These are phyloP conservation scores for Anacardium occidentale DNA, from an alignment of 345 rosid species.

Conservation along the genomic window DNA sequence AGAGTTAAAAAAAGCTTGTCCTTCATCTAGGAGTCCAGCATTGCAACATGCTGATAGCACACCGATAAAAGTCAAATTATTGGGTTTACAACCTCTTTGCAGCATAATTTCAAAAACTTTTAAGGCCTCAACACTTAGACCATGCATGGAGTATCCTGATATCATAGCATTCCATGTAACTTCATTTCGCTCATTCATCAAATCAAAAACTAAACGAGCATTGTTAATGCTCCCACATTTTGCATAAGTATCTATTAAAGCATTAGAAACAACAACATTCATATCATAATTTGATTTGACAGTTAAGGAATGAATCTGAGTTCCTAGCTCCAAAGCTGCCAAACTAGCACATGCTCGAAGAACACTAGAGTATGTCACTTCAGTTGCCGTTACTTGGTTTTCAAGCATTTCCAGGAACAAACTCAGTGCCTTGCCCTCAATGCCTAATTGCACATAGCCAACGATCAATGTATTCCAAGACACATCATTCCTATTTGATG, in stretches of 20 bases:
- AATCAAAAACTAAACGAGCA: slow-evolving; percentile 57
- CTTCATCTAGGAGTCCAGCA: slow-evolving; percentile 63
- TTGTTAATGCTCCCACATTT: slow-evolving; percentile 74
- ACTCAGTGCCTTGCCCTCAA: slow-evolving; percentile 57
- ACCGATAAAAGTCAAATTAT: slow-evolving; percentile 63
- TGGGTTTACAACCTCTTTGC: slow-evolving; percentile 52
- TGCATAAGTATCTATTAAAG: slow-evolving; percentile 90
- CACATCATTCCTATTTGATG: slow-evolving; percentile 52
- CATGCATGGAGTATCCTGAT: slow-evolving; percentile 79
- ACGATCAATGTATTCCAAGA: slow-evolving; percentile 89
- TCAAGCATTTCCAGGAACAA: slow-evolving; percentile 60
- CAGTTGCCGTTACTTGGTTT: slow-evolving; percentile 50
- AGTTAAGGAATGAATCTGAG: slow-evolving; percentile 62
- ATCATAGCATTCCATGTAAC: slow-evolving; percentile 86
- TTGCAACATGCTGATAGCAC: slow-evolving; percentile 85
- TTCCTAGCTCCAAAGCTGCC: slow-evolving; percentile 70
- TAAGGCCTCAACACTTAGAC: slow-evolving; percentile 57
- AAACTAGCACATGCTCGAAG: slow-evolving; percentile 77
- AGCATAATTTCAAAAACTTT: slow-evolving; percentile 59
- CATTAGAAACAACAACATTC: slow-evolving; percentile 56
- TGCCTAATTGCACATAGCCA: slow-evolving; percentile 53
- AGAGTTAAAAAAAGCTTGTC: slow-evolving; percentile 64
- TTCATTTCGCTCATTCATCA: slow-evolving; percentile 42
- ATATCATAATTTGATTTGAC: slow-evolving; percentile 57
- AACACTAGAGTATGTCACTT: slow-evolving; percentile 76